Evolutionary conservation across 106 monocot species (phyloP), one percentile per base, ranked within the genome.

Genomic region (Acanthochlamys bracteata): DNA sequence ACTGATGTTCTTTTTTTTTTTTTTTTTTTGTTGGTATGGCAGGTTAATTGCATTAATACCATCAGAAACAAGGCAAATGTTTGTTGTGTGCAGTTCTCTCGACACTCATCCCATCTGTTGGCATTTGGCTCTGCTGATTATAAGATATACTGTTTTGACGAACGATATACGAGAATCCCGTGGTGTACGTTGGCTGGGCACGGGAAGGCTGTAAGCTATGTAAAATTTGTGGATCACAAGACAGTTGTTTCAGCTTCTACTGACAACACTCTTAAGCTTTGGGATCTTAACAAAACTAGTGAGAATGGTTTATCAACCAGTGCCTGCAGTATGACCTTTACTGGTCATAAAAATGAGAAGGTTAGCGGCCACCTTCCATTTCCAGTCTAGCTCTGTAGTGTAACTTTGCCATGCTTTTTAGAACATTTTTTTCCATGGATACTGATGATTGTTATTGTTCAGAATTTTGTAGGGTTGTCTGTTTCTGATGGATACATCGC

Each of bases 381-480:
- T 7, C 17, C 42, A 12, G 25, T 70, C 16, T 43, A 43, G 13
- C 13, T 19, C 0, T 0, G 42, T 0, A 20, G 42, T 42, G 11
- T 11, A 63, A 42, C 33, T 63, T 41, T 49, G 9, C 8, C 39
- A 17, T n/a, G n/a, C 6, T 65, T 59, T 47, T n/a, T n/a, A 14
- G n/a, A 21, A 10, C 22, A 63, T 53, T 43, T 40, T 42, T 53
- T 9, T 33, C 11, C 8, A 53, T 39, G 42, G 3, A 61, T 22
- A 67, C 24, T 73, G 11, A 12, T 75, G 27, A 7, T 67, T 33
- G 61, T 60, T n/a, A n/a, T 68, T 42, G 25, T 82, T 63, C 91
- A 98, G 98, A 98, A 98, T 66, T 98, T 98, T 79, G 79, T 92
- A 55, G 98, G 98, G 22, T 77, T 98, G 70, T 88, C 98, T 63